These are phyloP conservation scores for Pyrus bretschneideri DNA, from an alignment of 306 rosid genomes.

Conservation along the genomic window DNA sequence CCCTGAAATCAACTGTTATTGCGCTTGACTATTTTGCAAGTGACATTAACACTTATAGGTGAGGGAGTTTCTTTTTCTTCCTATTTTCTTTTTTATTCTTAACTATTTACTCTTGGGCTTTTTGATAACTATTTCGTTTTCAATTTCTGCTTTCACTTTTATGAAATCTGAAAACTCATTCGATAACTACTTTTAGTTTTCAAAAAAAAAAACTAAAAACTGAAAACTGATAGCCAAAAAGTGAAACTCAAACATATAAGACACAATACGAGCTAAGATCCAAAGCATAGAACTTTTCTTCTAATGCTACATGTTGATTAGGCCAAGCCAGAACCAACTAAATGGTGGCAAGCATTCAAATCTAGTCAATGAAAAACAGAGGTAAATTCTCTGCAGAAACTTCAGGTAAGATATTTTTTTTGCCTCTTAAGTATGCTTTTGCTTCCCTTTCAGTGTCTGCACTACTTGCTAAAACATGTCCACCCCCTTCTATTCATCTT, in stretches of 20 bases:
- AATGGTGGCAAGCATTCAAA: background rate
- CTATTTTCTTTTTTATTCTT: background rate
- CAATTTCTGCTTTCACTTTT: background rate
- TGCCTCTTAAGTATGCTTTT: background rate
- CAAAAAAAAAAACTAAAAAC: no score
- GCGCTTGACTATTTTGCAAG: background rate
- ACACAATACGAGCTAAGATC: background rate
- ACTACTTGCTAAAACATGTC: background rate
- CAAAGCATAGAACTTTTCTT: background rate
- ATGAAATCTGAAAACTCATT: background rate
- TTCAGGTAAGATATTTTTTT: background rate
- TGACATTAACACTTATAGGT: no score
- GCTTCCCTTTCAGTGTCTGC: background rate
- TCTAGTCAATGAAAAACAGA: background rate
- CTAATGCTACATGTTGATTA: background rate
- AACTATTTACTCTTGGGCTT: background rate
- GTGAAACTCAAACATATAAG: background rate
- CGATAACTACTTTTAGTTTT: no score
- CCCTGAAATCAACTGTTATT: background rate
- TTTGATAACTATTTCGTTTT: no score
- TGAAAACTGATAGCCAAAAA: background rate
- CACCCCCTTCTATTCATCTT: background rate
- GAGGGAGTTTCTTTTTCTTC: background rate
- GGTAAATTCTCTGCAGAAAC: background rate
- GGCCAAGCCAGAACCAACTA: background rate